These are phyloP conservation scores for Botrytis tulipae DNA, from an alignment of 2,329 filamentous ascomycete species.

Conservation along the genomic window DNA sequence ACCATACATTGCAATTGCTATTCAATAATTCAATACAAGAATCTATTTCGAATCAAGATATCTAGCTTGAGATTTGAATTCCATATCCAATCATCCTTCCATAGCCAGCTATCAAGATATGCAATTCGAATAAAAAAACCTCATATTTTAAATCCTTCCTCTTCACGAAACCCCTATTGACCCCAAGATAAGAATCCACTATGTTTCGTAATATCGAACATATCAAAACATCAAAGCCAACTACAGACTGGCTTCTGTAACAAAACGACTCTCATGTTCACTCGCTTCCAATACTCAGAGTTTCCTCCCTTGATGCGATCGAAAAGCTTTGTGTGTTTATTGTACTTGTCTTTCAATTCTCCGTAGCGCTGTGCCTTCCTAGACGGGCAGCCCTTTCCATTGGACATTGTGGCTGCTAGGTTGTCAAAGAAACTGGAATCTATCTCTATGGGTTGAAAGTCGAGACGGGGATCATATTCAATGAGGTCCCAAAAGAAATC, in stretches of 20 bases:
- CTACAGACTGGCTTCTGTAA: background rate
- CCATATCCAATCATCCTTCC: too few species aligned
- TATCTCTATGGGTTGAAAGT: too few species aligned
- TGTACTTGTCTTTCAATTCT: background rate
- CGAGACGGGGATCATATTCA: background rate
- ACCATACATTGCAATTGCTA: slow-evolving; percentile 13
- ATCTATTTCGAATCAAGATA: slow-evolving; percentile 28
- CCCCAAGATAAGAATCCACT: background rate
- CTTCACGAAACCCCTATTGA: background rate
- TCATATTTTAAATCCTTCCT: background rate
- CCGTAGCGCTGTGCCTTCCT: background rate
- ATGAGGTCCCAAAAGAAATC: background rate
- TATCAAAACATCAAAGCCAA: background rate
- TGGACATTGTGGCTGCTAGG: background rate
- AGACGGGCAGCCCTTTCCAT: background rate
- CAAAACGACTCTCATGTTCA: background rate
- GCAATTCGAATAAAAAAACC: background rate
- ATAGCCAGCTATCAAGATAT: background rate
- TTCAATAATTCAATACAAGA: slow-evolving; percentile 26
- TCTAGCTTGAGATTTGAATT: background rate
- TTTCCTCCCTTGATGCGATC: background rate
- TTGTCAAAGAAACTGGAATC: background rate
- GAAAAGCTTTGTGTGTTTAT: background rate
- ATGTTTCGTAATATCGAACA: background rate
- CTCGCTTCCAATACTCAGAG: background rate